Evolutionary conservation across 345 rosid genomes (phyloP).

Genomic region (Citrus hindsii): DNA sequence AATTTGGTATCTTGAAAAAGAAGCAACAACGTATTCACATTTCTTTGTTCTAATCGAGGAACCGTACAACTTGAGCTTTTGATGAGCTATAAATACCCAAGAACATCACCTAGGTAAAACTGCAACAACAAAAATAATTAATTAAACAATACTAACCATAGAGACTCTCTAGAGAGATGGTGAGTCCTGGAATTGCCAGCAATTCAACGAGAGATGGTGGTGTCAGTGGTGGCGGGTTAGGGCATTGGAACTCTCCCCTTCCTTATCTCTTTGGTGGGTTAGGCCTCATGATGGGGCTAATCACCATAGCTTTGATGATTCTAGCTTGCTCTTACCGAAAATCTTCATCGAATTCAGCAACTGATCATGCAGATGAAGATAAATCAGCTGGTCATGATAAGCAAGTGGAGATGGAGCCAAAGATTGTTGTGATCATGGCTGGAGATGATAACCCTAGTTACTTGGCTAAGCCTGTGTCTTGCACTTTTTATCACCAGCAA

Average conservation of each 20-base stretch:
- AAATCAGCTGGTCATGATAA: slow-evolving; percentile 3
- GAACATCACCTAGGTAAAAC: not conserved
- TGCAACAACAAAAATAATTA: not conserved
- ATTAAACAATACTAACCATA: not conserved
- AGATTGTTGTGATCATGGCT: slow-evolving; percentile 71
- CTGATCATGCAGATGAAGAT: not conserved
- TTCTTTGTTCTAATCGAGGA: slow-evolving; percentile 20
- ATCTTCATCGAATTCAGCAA: not conserved
- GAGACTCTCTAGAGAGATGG: not conserved
- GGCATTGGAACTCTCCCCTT: slow-evolving; percentile 39
- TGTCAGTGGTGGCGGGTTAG: slow-evolving; percentile 13
- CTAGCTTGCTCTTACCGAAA: slow-evolving; percentile 45
- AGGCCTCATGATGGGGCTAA: slow-evolving; percentile 45
- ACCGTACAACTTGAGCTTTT: slow-evolving; percentile 6
- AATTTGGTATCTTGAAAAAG: slow-evolving; percentile 27
- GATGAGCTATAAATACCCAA: slow-evolving; percentile 22
- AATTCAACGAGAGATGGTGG: slow-evolving; percentile 14
- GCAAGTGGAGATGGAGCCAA: slow-evolving; percentile 44
- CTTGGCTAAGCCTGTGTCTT: slow-evolving; percentile 44
- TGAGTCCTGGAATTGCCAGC: slow-evolving; percentile 37
- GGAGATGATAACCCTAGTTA: slow-evolving; percentile 56
- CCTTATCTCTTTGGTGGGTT: slow-evolving; percentile 50
- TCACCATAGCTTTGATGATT: slow-evolving; percentile 35
- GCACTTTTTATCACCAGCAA: not conserved
- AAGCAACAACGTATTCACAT: not conserved